These are phyloP conservation scores for Venturia pyrina DNA, from an alignment of 2,329 filamentous ascomycete genomes.

Conservation along the genomic window DNA sequence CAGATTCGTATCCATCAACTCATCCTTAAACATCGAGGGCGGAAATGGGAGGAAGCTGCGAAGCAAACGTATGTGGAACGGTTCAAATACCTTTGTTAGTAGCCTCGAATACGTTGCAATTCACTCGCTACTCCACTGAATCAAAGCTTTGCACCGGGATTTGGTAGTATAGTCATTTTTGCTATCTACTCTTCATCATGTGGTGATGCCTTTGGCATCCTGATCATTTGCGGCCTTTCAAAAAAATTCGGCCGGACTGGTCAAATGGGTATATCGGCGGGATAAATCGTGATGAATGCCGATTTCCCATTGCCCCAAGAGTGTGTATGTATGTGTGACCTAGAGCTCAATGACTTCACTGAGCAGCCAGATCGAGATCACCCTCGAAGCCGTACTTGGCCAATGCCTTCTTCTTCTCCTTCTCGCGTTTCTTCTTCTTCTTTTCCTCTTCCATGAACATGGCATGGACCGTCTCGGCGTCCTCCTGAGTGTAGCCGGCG, in stretches of 20 bases:
- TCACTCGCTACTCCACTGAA: too few relatives aligned
- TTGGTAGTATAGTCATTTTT: background rate
- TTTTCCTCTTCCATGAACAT: constrained; percentile 63
- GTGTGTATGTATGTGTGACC: background rate
- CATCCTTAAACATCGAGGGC: too few relatives aligned
- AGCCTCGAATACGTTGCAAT: too few relatives aligned
- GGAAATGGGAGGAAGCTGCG: too few relatives aligned
- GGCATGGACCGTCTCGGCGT: constrained; percentile 59
- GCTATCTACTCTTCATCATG: background rate
- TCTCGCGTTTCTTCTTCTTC: constrained; percentile 62
- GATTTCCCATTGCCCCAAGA: background rate
- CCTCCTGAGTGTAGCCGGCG: constrained; percentile 54
- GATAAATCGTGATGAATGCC: background rate
- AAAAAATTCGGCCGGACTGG: background rate
- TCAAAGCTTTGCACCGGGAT: too few relatives aligned
- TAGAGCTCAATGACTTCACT: background rate
- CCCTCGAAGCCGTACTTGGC: constrained; percentile 12
- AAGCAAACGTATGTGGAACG: too few relatives aligned
- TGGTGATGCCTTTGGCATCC: background rate
- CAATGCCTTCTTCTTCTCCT: constrained; percentile 26
- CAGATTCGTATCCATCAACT: too few relatives aligned
- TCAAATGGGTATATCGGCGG: background rate
- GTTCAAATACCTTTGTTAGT: too few relatives aligned
- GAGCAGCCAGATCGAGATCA: constrained; percentile 6
- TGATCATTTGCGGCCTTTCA: background rate